Evolutionary conservation across 2,329 filamentous ascomycete genomes (phyloP), one percentile per base, ranked within the genome.

Genomic region (Xylariaceae sp.): DNA sequence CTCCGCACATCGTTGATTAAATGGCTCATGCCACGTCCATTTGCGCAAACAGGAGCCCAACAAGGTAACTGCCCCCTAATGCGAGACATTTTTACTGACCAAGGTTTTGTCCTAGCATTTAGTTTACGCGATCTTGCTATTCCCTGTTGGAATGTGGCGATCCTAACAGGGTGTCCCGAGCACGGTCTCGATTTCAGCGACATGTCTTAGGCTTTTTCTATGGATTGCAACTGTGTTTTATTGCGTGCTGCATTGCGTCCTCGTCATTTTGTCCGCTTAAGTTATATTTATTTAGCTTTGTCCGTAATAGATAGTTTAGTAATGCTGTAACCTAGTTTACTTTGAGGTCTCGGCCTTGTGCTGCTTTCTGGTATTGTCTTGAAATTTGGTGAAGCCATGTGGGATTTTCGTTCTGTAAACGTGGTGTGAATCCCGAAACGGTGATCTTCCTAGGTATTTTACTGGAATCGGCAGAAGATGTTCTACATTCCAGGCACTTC

Each of bases 381-480:
- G 7, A 16, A 14, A 10, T 7, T 37, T 37, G 9, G 32, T 12
- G 32, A 37, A 3, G 14, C 32, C 14, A 16, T 12, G 32, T 37
- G 6, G 26, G 32, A 16, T 37, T 37, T 16, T 7, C 5, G 32
- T 37, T 37, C 14, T 16, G 6, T 37, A 37, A 37, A 18, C n/a
- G 2, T 47, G n/a, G 23, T 19, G 44, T 40, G 49, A 49, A 47
- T 40, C 48, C 45, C 41, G 47, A 56, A 44, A 7, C 52, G 44
- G 52, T 6, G 26, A 10, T 6, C 6, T 5, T n/a, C n/a, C n/a
- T n/a, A 16, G 32, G 10, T 43, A 12, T 40, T 7, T 51, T 7
- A 19, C 60, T 58, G 60, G 60, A 62, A 62, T 41, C 60, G 52
- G 54, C 49, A 48, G 47, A n/a, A 3, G 3, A 37, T 14, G 16